Base-by-base conservation (phyloP, 2,329 filamentous ascomycete genomes). In the Dactylonectria macrodidyma region DNA sequence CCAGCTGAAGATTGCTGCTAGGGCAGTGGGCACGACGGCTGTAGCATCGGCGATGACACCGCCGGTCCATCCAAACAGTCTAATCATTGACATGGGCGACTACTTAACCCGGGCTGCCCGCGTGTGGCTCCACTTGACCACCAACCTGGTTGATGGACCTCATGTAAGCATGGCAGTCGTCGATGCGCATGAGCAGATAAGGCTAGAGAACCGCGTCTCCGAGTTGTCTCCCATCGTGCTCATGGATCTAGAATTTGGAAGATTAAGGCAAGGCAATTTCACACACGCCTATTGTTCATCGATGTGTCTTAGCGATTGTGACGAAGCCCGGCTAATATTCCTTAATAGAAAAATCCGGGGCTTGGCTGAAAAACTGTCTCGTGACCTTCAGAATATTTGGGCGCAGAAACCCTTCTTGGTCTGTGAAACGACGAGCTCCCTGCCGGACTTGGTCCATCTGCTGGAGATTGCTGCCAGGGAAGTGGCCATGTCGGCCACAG, bases 11-110 rank as follows among this genome's bases (percentile, higher is more conserved):
- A 54, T 70, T 41, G 74, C 73, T 58, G 67, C 74, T 60, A 71
- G 59, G 26, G 71, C 77, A 14, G 54, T 77, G 34, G 73, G 73
- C 58, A 65, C 65, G 62, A 70, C 64, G 52, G 62, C 52, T 16
- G 62, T 71, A 33, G 61, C 59, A 33, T 36, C 64, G 61, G 12
- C 47, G 52, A 30, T 62, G 59, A 52, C 63, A 12, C 19, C 62
- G 50, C 7, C 30, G 26, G 16, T 34, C 68, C 10, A 73, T 50
- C 68, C 74, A 10, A 71, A 74, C 16, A 78, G 76, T 47, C 63
- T 82, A 59, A 74, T 81, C 47, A 71, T 70, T 38, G 78, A 81
- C 36, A 75, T 81, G 65, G 80, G 80, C 36, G 80, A 82, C 24
- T 82, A 82, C 65, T 68, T 82, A 22, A 71, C 74, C 30, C 77